Evolutionary conservation across 345 rosid species (phyloP), one percentile per base, ranked within the genome.

Genomic region (Dovyalis caffra): DNA sequence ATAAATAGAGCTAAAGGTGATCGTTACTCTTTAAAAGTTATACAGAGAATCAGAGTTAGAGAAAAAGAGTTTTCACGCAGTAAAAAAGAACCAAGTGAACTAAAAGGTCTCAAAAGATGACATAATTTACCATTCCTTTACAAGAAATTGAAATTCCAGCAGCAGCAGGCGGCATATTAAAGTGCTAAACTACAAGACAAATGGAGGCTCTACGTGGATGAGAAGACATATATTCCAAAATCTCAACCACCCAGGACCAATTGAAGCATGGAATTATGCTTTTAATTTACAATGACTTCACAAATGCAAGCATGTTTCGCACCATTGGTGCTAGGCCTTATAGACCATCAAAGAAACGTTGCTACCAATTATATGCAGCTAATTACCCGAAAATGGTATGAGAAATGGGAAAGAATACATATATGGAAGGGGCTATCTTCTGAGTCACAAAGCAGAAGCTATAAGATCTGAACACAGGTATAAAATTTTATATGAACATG

Each of bases 191-290:
- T 60, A 66, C 38, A 65, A 18, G 32, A 70, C n/a, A 47, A 45
- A 23, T 45, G n/a, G 21, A 64, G 10, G 74, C 82, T 60, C 66
- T 53, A 62, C 66, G 68, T 11, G 25, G 47, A 71, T 49, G 69
- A 71, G 28, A 35, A 25, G 71, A 65, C 76, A 82, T 71, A 66
- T 69, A 80, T 86, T 78, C 60, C 5, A 26, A 56, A n/a, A 56
- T 56, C 86, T 80, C 69, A 51, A 67, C 76, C 76, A 71, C 21
- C 45, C 78, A 68, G 75, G 37, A 26, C 58, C 51, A 47, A 71
- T 56, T 35, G 77, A 51, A 56, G 73, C 32, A 70, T 9, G n/a
- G 67, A 45, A 75, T 5, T 21, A 21, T 58, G 63, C 23, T 64
- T 63, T 37, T 29, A 7, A 18, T 70, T 72, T 65, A 67, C 53